These are phyloP conservation scores for Fusarium succisae DNA, from an alignment of 2,329 filamentous ascomycete genomes.

Conservation along the genomic window DNA sequence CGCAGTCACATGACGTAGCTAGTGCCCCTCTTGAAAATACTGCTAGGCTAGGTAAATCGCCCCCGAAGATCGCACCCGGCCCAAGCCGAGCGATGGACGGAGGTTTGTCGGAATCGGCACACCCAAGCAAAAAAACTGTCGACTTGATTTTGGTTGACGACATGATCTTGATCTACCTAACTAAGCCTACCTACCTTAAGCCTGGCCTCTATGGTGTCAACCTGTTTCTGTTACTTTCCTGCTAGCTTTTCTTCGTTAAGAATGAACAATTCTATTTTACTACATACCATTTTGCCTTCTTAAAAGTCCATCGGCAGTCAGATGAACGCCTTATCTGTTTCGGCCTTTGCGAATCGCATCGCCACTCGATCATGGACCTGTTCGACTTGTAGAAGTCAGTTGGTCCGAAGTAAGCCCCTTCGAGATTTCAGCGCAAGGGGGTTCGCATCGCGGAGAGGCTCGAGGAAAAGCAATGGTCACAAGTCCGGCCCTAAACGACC, in stretches of 20 bases:
- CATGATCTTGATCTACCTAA: constrained; percentile 28
- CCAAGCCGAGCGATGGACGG: constrained; percentile 40
- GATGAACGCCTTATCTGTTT: constrained; percentile 56
- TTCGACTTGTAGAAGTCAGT: constrained; percentile 55
- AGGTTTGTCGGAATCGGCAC: constrained; percentile 42
- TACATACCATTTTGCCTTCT: constrained; percentile 7
- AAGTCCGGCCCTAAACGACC: constrained; percentile 42
- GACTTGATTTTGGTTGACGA: constrained; percentile 35
- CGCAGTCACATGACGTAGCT: constrained; percentile 46
- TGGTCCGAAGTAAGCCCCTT: constrained; percentile 45
- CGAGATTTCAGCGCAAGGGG: constrained; percentile 39
- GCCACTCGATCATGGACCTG: constrained; percentile 57
- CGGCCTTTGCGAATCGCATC: constrained; percentile 51
- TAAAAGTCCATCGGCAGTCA: constrained; percentile 32
- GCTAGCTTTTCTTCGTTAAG: constrained; percentile 17
- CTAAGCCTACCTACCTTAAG: constrained; percentile 13
- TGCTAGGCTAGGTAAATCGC: neutral
- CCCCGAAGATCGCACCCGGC: constrained; percentile 36
- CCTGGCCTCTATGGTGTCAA: constrained; percentile 1
- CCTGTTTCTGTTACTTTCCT: constrained; percentile 1
- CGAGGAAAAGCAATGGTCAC: constrained; percentile 31
- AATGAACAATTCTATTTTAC: constrained; percentile 33
- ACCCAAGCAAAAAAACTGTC: constrained; percentile 40
- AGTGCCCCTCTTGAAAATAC: constrained; percentile 1
- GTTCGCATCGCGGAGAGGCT: constrained; percentile 45